Conservation (phyloP, 2,329 filamentous ascomycete species). For the Colletotrichum aenigma region DNA sequence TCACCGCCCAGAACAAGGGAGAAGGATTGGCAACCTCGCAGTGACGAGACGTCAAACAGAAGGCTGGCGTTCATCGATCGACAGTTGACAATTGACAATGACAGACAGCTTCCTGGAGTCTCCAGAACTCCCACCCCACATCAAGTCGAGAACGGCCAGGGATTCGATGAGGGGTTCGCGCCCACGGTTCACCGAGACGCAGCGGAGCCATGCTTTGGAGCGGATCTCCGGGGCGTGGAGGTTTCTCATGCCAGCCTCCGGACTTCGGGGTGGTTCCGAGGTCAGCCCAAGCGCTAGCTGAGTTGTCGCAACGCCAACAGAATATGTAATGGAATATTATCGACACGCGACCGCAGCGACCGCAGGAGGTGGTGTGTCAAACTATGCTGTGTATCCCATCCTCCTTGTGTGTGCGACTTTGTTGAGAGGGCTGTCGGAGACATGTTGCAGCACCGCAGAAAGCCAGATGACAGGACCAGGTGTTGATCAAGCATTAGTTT, state of each 20-base stretch:
- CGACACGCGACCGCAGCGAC: background rate
- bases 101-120: background rate
- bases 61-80: background rate
- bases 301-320: slow-evolving; percentile 11
- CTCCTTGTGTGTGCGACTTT: background rate
- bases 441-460: background rate
- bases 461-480: background rate
- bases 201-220: slow-evolving; percentile 1
- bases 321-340: slow-evolving; percentile 3
- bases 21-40: background rate
- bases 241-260: slow-evolving; percentile 4
- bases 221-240: slow-evolving; percentile 18
- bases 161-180: slow-evolving; percentile 1
- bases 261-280: slow-evolving; percentile 16
- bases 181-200: slow-evolving; percentile 8
- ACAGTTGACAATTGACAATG: background rate
- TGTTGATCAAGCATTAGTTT: background rate
- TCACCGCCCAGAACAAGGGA: background rate
- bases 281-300: slow-evolving; percentile 3
- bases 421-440: slow-evolving; percentile 2
- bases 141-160: background rate
- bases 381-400: slow-evolving; percentile 7
- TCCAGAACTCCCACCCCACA: background rate
- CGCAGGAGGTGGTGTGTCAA: slow-evolving; percentile 11
- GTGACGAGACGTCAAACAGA: background rate